Percentiles rank a stretch among this genome's conserved stretches.
phyloP scores from a whole-genome alignment of 768 basidiomycete species.

The Termitomyces sp. region DNA sequence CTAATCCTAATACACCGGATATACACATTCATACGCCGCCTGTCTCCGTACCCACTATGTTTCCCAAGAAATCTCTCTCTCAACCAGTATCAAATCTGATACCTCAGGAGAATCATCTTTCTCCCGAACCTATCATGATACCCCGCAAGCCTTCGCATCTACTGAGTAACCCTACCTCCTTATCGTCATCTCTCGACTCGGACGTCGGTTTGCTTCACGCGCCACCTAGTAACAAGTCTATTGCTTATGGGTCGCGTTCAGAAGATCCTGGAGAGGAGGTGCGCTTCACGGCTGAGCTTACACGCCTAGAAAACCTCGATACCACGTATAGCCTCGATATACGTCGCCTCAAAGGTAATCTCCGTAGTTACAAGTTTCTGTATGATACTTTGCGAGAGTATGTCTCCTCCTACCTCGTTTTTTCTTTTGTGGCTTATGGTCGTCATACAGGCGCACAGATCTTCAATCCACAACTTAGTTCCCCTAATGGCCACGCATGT shows the following conservation, averaged over 20 bases:
- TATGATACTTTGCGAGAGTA: slow-evolving; percentile 42
- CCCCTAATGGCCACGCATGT: neutral
- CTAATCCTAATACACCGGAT: neutral
- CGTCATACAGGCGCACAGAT: neutral
- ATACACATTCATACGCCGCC: neutral
- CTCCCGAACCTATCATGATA: neutral
- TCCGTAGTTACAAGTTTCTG: slow-evolving; percentile 79
- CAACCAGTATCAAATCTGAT: neutral
- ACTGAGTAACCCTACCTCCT: neutral
- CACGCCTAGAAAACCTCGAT: slow-evolving; percentile 73
- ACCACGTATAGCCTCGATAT: slow-evolving; percentile 87
- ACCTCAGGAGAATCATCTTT: neutral
- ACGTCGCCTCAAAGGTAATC: slow-evolving; percentile 78
- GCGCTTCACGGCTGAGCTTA: slow-evolving; percentile 88
- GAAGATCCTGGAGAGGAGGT: slow-evolving; percentile 89
- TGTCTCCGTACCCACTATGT: neutral
- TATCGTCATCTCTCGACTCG: neutral
- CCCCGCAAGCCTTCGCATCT: neutral
- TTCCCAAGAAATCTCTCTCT: neutral
- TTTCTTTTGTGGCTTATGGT: neutral
- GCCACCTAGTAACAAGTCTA: neutral
- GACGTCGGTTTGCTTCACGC: slow-evolving; percentile 25
- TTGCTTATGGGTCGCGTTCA: slow-evolving; percentile 46
- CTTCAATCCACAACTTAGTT: neutral
- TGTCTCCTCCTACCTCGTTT: neutral